These are phyloP conservation scores for Moesziomyces globuligerus DNA, from an alignment of 1,284 basidiomycete species.

Conservation along the genomic window DNA sequence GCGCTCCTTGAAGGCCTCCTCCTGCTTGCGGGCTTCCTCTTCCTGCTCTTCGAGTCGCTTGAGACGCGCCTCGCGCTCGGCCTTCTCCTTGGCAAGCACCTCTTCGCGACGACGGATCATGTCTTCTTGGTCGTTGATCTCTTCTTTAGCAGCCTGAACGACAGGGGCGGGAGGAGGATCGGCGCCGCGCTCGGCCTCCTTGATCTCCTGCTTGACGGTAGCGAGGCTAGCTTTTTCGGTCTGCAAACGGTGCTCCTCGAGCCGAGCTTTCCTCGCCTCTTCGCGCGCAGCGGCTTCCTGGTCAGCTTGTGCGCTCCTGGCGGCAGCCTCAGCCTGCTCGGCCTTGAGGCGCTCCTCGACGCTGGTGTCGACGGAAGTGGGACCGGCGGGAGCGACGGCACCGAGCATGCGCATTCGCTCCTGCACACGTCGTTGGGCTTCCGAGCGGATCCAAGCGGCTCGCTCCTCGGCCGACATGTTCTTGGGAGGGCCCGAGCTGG, in stretches of 20 bases:
- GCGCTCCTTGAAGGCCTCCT: constrained; percentile 60
- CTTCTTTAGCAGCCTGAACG: constrained; percentile 57
- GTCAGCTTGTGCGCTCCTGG: constrained; percentile 61
- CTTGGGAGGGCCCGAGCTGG: constrained; percentile 72
- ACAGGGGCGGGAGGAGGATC: constrained; percentile 49
- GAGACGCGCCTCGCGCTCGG: constrained; percentile 55
- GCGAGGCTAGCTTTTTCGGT: constrained; percentile 47
- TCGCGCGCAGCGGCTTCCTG: constrained; percentile 64
- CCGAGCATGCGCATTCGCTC: constrained; percentile 89
- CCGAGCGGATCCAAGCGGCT: constrained; percentile 79
- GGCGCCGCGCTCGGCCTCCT: constrained; percentile 41
- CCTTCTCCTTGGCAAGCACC: constrained; percentile 62
- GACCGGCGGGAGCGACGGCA: constrained; percentile 70
- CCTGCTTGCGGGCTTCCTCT: constrained; percentile 55
- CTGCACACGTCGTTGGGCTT: constrained; percentile 85
- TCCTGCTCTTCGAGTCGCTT: constrained; percentile 61
- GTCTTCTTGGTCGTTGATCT: constrained; percentile 54
- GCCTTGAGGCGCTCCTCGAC: constrained; percentile 63
- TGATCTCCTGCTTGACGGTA: constrained; percentile 56
- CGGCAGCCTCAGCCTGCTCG: constrained; percentile 62
- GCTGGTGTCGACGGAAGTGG: constrained; percentile 50
- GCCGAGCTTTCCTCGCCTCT: constrained; percentile 59
- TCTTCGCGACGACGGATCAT: constrained; percentile 61
- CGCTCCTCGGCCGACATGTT: constrained; percentile 88
- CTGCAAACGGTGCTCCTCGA: constrained; percentile 60